phyloP scores from a whole-genome alignment of 257 asterid genomes.

The Eustoma russellianum region DNA sequence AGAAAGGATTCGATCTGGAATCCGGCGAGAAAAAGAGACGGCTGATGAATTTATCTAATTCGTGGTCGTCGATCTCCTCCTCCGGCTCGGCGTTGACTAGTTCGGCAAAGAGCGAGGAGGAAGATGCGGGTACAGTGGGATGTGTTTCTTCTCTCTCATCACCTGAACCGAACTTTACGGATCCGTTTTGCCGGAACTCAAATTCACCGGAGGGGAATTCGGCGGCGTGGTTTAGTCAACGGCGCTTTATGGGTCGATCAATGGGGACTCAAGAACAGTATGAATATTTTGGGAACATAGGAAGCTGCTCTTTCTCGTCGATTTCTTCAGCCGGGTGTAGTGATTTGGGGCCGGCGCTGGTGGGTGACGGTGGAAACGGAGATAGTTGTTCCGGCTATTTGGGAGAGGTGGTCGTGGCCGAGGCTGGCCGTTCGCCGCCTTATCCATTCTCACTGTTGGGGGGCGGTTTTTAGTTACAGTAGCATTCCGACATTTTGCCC shows the following conservation, averaged over 20 bases:
- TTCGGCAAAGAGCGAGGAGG: constrained; percentile 26
- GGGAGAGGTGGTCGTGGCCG: constrained; percentile 22
- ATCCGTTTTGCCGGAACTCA: too few species aligned
- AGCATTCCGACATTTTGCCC: too few species aligned
- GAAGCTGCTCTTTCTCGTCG: too few species aligned
- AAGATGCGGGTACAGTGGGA: constrained; percentile 5
- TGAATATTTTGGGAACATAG: constrained; percentile 7
- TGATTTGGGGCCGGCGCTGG: constrained; percentile 10
- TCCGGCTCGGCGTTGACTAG: constrained; percentile 26
- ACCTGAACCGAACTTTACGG: too few species aligned
- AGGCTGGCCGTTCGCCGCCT: too few species aligned
- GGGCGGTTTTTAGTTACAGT: too few species aligned
- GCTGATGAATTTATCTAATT: constrained; percentile 21
- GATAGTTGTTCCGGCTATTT: constrained; percentile 14
- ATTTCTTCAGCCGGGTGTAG: too few species aligned
- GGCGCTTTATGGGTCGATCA: constrained; percentile 11
- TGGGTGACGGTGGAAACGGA: constrained; percentile 1
- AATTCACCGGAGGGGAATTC: too few species aligned
- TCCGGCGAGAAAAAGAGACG: constrained; percentile 38
- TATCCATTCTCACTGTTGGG: too few species aligned
- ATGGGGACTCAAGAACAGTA: constrained; percentile 11
- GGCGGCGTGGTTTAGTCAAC: too few species aligned
- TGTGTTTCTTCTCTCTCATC: too few species aligned
- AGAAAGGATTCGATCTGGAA: constrained; percentile 5
- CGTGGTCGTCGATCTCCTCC: constrained; percentile 34